phyloP scores from a whole-genome alignment of 371 early-diverging fungal species.

The Syncephalastrum contaminatum region DNA sequence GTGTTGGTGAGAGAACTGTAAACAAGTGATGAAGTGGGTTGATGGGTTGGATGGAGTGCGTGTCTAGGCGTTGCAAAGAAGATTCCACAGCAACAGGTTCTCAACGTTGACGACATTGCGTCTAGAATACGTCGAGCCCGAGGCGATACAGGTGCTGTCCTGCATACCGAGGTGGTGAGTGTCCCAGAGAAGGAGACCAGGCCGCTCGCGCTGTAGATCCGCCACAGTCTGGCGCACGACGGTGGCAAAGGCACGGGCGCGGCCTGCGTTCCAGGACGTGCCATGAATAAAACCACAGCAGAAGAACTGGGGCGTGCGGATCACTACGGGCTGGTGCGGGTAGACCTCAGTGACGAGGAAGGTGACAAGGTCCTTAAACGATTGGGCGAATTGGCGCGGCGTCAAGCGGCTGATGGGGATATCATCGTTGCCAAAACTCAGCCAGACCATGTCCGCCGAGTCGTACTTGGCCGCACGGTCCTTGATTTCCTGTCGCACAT shows the following conservation, averaged over 20 bases:
- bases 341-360: constrained; percentile 18
- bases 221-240: constrained; percentile 16
- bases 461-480: constrained; percentile 13
- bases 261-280: constrained; percentile 28
- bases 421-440: constrained; percentile 33
- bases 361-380: constrained; percentile 16
- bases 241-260: constrained; percentile 34
- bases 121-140: constrained; percentile 28
- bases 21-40: too few relatives aligned
- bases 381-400: constrained; percentile 24
- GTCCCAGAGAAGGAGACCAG: constrained; percentile 34
- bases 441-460: constrained; percentile 30
- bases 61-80: constrained; percentile 19
- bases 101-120: constrained; percentile 38
- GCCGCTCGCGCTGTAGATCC: neutral
- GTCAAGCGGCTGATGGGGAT: constrained; percentile 16
- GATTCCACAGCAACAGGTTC: constrained; percentile 35
- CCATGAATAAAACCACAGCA: constrained; percentile 10
- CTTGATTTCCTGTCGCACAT: constrained; percentile 19
- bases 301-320: constrained; percentile 33
- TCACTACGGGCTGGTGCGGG: constrained; percentile 23
- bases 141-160: constrained; percentile 26
- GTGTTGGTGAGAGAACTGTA: too few relatives aligned
- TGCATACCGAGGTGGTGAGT: constrained; percentile 32
- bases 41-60: too few relatives aligned